A percentile compares a stretch with the other conserved stretches of the same genome.
Conservation (phyloP, 2,329 filamentous ascomycete genomes). For the Exophiala oligosperma region DNA sequence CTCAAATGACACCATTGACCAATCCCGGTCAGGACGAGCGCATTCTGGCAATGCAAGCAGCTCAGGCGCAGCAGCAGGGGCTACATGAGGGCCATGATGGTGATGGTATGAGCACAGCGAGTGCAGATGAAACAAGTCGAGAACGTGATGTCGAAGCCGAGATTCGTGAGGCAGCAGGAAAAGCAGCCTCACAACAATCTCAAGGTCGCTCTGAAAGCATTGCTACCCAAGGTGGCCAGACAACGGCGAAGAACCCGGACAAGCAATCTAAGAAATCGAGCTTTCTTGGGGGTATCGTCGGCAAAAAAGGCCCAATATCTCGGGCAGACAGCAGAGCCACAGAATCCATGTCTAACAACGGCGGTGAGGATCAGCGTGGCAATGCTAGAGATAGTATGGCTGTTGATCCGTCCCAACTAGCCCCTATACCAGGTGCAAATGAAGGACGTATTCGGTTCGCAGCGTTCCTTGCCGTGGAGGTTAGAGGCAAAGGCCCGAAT, state of each 20-base stretch:
- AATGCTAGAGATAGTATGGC: constrained; percentile 19
- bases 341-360: constrained; percentile 21
- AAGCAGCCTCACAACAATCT: constrained; percentile 19
- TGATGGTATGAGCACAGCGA: constrained; percentile 21
- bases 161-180: constrained; percentile 25
- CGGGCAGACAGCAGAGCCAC: constrained; percentile 29
- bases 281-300: constrained; percentile 44
- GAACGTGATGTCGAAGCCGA: constrained; percentile 23
- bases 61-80: constrained; percentile 22
- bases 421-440: constrained; percentile 22
- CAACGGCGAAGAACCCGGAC: constrained; percentile 24
- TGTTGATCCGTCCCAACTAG: constrained; percentile 16
- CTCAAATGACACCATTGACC: constrained; percentile 61
- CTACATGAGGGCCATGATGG: constrained; percentile 27
- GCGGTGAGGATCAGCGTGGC: constrained; percentile 18
- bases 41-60: constrained; percentile 13
- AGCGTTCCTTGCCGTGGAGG: constrained; percentile 72
- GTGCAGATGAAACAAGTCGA: constrained; percentile 26
- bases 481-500: constrained; percentile 59
- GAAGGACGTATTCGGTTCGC: constrained; percentile 67
- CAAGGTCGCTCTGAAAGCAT: constrained; percentile 21
- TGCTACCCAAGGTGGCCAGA: constrained; percentile 17
- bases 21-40: constrained; percentile 34
- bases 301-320: constrained; percentile 33
- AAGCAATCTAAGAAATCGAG: constrained; percentile 41